Evolutionary conservation across 805 yeast species (phyloP), one percentile per base, ranked within the genome.

Genomic region (Sugiyamaella boreocaroliniensis): DNA sequence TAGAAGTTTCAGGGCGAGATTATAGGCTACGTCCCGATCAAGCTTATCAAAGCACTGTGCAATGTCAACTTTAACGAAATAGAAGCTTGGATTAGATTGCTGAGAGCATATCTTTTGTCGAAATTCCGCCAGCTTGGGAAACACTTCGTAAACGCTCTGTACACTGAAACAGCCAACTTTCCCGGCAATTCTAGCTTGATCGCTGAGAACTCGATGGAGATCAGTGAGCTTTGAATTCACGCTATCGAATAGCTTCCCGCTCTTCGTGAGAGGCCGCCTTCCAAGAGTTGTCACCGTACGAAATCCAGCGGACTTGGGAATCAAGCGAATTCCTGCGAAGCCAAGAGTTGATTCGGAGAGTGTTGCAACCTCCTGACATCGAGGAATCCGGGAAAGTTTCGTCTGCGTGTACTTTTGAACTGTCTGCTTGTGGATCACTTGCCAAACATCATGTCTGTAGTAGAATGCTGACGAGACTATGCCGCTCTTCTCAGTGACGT

Each of bases 11-110:
- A 16, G 16, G 19, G 61, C 62, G 1, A 56, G 45, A 4, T 45
- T 42, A 16, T 42, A 47, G 1, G 61, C 61, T 3, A 40, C 40
- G 1, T 43, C 51, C 3, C 56, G 45, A 15, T 71, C 61, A 14
- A 89, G 70, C 1, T 81, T 77, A 61, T 92, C 97, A 64, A 81
- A 90, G 52, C 96, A 89, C 2, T 82, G 76, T 51, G 75, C 76
- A 57, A 86, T 80, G 64, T 90, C 98, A 65, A 88, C 85, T 58
- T 86, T 87, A 22, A 85, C 71, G 14, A 77, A 77, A 61, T 71
- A 77, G 0, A 82, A 56, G 18, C 48, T 47, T 10, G 51, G 49
- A 2, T 26, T 15, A 1, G 57, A 48, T 0, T 80, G 80, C 9
- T 55, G 51, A 2, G n/a, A 14, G 12, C n/a, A 11, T 10, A 14